Percentiles rank a stretch among this genome's conserved stretches.
Evolutionary conservation across 306 rosid genomes (phyloP).

Genomic region (Sicyos edulis): DNA sequence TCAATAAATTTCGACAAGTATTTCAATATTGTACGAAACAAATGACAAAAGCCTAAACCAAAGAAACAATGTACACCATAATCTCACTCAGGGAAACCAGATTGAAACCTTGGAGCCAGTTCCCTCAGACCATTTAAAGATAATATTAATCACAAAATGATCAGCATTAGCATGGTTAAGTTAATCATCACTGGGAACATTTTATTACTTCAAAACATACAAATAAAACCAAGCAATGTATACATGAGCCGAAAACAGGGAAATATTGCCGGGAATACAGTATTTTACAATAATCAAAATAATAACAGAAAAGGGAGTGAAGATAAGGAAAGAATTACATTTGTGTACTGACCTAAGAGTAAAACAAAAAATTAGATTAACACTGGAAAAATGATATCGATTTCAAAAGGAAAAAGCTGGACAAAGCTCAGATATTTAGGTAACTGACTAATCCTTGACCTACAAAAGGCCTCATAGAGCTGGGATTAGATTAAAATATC

Average conservation of each 20-base stretch:
- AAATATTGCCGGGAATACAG: background rate
- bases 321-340: background rate
- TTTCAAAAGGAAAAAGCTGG: background rate
- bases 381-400: background rate
- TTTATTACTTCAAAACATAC: background rate
- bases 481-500: conserved; percentile 14
- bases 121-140: conserved; percentile 42
- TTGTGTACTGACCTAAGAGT: background rate
- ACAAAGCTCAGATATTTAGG: conserved; percentile 35
- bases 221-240: background rate
- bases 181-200: conserved; percentile 24
- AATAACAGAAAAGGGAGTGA: background rate
- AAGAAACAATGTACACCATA: background rate
- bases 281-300: background rate
- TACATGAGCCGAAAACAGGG: background rate
- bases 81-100: background rate
- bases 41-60: background rate
- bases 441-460: conserved; percentile 36
- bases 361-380: background rate
- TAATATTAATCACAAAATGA: conserved; percentile 29
- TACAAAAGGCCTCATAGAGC: conserved; percentile 46
- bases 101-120: background rate
- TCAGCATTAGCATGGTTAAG: conserved; percentile 66
- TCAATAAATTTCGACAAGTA: background rate
- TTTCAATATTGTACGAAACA: background rate